Percentiles rank a stretch among this genome's conserved stretches.
Conservation (phyloP, 352 stramenopile species). For the Phytophthora cactorum region DNA sequence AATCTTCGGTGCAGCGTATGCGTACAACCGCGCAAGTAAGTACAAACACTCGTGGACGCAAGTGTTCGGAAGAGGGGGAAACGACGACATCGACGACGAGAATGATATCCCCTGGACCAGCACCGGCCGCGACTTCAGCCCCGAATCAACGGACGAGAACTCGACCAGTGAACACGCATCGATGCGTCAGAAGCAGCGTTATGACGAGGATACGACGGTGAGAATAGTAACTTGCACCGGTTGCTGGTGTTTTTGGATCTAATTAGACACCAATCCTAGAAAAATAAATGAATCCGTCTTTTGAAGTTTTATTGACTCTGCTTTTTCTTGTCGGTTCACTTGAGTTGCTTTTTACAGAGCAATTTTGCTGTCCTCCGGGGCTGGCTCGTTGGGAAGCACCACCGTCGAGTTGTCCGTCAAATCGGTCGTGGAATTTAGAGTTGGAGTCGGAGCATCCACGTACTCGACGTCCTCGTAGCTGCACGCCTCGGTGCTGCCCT, state of each 20-base stretch:
- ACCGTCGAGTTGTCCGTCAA: slow-evolving; percentile 3
- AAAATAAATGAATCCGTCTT: too few relatives aligned
- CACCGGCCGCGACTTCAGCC: slow-evolving; percentile 21
- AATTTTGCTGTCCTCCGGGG: background rate
- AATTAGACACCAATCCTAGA: too few relatives aligned
- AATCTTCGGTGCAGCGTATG: slow-evolving; percentile 38
- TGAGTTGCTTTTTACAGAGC: too few relatives aligned
- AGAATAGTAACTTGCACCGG: slow-evolving; percentile 23
- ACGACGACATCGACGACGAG: slow-evolving; percentile 29
- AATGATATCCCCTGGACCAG: slow-evolving; percentile 26
- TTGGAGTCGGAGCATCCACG: slow-evolving; percentile 3
- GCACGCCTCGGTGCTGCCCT: slow-evolving; percentile 29
- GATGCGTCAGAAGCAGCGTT: background rate
- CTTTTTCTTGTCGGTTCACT: too few relatives aligned
- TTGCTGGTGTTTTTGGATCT: slow-evolving; percentile 28
- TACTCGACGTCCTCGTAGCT: slow-evolving; percentile 20
- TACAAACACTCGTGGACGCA: slow-evolving; percentile 62
- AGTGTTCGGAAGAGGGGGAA: slow-evolving; percentile 39
- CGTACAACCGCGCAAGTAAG: slow-evolving; percentile 31
- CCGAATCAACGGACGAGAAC: slow-evolving; percentile 21
- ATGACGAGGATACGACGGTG: slow-evolving; percentile 11
- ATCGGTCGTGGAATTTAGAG: slow-evolving; percentile 10
- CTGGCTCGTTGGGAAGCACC: background rate
- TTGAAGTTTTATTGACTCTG: too few relatives aligned
- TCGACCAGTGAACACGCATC: slow-evolving; percentile 16